These are phyloP conservation scores for Adansonia digitata DNA, from an alignment of 345 rosid genomes.

Conservation along the genomic window DNA sequence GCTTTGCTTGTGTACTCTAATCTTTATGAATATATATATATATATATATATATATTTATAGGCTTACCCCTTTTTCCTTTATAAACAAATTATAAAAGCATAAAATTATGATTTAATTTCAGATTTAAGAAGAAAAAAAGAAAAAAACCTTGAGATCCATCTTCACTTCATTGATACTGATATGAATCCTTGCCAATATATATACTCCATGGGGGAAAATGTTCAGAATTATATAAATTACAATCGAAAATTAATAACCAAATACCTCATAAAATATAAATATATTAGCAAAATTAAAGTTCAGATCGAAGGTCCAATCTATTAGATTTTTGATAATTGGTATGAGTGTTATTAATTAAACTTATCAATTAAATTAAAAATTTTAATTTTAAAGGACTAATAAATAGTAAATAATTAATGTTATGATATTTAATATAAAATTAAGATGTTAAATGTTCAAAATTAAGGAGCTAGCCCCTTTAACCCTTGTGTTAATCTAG, in stretches of 20 bases:
- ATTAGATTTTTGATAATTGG: too few species aligned
- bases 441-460: too few species aligned
- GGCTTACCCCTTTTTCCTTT: background rate
- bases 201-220: background rate
- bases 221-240: background rate
- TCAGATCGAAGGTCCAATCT: too few species aligned
- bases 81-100: background rate
- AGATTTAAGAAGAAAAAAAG: background rate
- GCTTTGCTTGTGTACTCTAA: background rate
- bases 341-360: too few species aligned
- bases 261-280: background rate
- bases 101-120: background rate
- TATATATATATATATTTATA: background rate
- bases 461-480: constrained; percentile 51
- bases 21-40: too few species aligned
- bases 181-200: background rate
- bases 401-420: too few species aligned
- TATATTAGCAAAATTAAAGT: background rate
- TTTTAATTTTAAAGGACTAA: too few species aligned
- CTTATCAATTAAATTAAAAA: too few species aligned
- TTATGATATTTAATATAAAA: too few species aligned
- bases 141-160: background rate
- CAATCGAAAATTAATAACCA: background rate
- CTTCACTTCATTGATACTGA: background rate
- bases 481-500: constrained; percentile 48